These are phyloP conservation scores for Elsinoe australis DNA, from an alignment of 2,329 filamentous ascomycete genomes.

Conservation along the genomic window DNA sequence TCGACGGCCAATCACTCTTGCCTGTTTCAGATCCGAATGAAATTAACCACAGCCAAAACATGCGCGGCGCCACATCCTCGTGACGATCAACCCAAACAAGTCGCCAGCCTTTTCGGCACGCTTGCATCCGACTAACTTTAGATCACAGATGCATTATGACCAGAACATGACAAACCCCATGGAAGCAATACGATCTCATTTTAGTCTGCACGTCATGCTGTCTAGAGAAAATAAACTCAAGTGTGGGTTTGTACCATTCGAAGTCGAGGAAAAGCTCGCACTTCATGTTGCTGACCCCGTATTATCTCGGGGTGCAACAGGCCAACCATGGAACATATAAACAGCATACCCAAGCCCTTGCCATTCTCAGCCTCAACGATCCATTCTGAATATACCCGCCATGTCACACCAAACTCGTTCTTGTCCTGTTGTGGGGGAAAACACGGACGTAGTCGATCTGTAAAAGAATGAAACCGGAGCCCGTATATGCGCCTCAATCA, in stretches of 20 bases:
- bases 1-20: background rate
- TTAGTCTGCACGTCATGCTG: conserved; percentile 6
- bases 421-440: conserved; percentile 3
- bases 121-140: background rate
- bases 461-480: conserved; percentile 8
- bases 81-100: background rate
- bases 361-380: conserved; percentile 3
- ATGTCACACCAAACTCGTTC: background rate
- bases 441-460: background rate
- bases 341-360: background rate
- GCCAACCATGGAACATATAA: too few relatives aligned
- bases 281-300: too few relatives aligned
- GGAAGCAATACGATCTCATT: background rate
- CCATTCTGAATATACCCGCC: too few relatives aligned
- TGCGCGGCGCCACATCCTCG: background rate
- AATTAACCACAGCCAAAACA: conserved; percentile 4
- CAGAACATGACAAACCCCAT: background rate
- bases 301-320: background rate
- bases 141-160: background rate
- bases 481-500: conserved; percentile 5
- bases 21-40: background rate
- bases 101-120: conserved; percentile 5
- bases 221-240: too few relatives aligned
- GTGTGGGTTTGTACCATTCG: too few relatives aligned
- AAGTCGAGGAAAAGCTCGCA: too few relatives aligned